A percentile compares a stretch with the other conserved stretches of the same genome.
Conservation (phyloP, 371 early-diverging fungal species). For the Zychaea mexicana region DNA sequence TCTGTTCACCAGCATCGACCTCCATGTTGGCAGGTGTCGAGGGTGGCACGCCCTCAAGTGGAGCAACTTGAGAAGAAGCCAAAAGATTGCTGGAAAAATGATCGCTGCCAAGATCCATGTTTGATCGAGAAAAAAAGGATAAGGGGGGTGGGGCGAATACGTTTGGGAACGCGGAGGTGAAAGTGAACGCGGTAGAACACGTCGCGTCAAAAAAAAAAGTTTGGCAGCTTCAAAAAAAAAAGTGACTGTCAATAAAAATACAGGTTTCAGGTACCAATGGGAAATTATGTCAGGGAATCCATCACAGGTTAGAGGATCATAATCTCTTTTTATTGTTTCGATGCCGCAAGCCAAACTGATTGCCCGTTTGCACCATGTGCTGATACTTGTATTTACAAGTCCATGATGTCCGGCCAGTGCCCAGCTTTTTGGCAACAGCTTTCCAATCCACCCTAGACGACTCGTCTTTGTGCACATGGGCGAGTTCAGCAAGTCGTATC, state of each 20-base stretch:
- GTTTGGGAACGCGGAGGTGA: constrained; percentile 13
- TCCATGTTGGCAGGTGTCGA: constrained; percentile 37
- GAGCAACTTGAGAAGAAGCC: constrained; percentile 24
- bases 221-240: constrained; percentile 1
- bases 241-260: not conserved
- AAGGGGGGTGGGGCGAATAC: not conserved
- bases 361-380: constrained; percentile 12
- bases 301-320: too few species aligned
- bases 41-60: constrained; percentile 23
- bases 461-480: constrained; percentile 20
- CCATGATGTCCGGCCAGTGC: constrained; percentile 26
- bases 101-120: constrained; percentile 26
- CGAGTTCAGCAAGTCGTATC: constrained; percentile 32
- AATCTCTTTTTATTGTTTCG: not conserved
- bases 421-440: constrained; percentile 23
- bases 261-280: not conserved
- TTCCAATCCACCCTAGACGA: constrained; percentile 18
- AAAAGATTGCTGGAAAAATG: constrained; percentile 21
- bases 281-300: not conserved
- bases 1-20: constrained; percentile 33
- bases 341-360: constrained; percentile 1
- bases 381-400: constrained; percentile 25
- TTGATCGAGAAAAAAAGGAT: not conserved
- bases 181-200: constrained; percentile 11
- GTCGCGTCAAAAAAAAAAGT: constrained; percentile 19